Evolutionary conservation across 495 filamentous ascomycete genomes (phyloP).

Genomic region (Cryomyces minteri): DNA sequence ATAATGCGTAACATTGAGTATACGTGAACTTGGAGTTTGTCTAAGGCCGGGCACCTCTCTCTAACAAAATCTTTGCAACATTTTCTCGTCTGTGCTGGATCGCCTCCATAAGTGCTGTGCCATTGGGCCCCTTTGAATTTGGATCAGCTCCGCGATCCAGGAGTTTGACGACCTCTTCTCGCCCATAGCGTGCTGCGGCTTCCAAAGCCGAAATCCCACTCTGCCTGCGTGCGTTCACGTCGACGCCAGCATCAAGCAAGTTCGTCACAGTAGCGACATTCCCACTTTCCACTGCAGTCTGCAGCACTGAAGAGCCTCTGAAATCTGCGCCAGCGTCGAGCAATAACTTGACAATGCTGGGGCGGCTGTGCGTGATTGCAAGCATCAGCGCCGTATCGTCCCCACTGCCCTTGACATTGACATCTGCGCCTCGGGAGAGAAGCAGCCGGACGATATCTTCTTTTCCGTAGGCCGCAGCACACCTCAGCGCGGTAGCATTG

Average conservation of each 20-base stretch:
- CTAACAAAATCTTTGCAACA: not conserved
- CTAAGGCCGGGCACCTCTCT: not conserved
- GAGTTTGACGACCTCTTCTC: not conserved
- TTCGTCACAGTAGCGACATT: not conserved
- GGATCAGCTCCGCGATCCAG: not conserved
- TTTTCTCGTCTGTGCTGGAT: not conserved
- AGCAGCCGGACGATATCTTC: not conserved
- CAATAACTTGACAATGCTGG: not conserved
- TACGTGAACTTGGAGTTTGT: too few relatives aligned
- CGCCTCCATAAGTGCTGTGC: not conserved
- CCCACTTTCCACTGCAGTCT: not conserved
- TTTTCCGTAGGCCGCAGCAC: not conserved
- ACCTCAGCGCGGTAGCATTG: not conserved
- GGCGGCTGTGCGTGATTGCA: not conserved
- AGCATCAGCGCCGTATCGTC: not conserved
- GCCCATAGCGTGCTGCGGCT: not conserved
- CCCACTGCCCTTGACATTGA: not conserved
- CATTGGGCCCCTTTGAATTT: not conserved
- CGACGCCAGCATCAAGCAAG: not conserved
- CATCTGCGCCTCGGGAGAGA: not conserved
- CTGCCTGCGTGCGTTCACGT: not conserved
- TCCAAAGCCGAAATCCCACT: not conserved
- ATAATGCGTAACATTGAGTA: too few relatives aligned
- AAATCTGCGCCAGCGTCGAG: constrained; percentile 1
- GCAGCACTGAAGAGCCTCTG: too few relatives aligned